Conservation (phyloP, 78 protist species). For the Diacronema lutheri region DNA sequence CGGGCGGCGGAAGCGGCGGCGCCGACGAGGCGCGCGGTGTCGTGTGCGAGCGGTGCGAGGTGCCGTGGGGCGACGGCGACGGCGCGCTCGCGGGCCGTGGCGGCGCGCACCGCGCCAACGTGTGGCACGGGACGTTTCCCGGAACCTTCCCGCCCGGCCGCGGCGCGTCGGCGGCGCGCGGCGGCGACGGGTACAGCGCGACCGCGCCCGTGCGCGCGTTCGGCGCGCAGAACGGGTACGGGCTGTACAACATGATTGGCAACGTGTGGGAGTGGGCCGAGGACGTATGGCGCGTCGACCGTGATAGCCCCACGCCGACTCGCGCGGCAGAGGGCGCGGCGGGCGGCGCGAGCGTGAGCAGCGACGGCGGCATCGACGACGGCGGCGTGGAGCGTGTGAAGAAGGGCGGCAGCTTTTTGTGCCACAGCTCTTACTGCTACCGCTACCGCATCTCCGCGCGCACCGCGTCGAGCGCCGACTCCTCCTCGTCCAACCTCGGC, state of each 20-base stretch:
- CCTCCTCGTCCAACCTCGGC: neutral
- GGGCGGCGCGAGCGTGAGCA: neutral
- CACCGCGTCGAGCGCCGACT: neutral
- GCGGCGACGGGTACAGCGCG: conserved; percentile 35
- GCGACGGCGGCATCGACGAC: neutral
- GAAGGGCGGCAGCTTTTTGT: conserved; percentile 9
- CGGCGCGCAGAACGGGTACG: conserved; percentile 40
- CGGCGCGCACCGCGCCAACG: neutral
- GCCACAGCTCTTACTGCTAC: conserved; percentile 14
- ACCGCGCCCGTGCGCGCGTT: conserved; percentile 39
- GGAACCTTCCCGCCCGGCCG: neutral
- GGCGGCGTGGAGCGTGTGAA: neutral
- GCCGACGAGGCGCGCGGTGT: too few relatives aligned
- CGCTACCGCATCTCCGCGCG: conserved; percentile 3
- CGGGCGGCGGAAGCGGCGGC: neutral
- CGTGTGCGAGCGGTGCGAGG: too few relatives aligned
- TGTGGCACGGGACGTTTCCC: neutral
- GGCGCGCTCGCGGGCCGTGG: too few relatives aligned
- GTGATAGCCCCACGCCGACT: neutral
- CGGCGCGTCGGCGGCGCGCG: too few relatives aligned
- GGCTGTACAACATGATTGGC: conserved; percentile 38
- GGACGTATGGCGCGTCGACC: neutral
- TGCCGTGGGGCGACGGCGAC: too few relatives aligned
- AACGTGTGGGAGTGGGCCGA: conserved; percentile 61
- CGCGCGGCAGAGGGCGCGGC: neutral